Evolutionary conservation across 139 green algal genomes (phyloP).

Genomic region (Tetraselmis chui): DNA sequence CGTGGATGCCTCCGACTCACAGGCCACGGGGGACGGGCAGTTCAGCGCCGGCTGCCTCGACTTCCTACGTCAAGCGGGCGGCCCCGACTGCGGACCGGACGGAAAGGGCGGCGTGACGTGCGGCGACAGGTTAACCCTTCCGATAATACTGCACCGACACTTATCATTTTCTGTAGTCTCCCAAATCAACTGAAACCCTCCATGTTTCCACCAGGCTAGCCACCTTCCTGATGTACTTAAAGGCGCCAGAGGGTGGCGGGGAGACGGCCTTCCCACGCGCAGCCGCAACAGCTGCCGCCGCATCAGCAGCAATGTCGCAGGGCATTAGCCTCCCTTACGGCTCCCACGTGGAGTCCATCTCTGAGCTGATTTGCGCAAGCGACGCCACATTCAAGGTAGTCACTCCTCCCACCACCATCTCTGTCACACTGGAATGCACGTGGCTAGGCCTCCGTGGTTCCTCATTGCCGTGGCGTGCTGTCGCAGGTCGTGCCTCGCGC

Average conservation of each 20-base stretch:
- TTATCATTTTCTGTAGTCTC: too few species aligned
- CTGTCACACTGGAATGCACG: too few species aligned
- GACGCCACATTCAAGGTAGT: background rate
- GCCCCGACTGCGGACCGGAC: background rate
- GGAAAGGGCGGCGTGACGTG: background rate
- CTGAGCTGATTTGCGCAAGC: background rate
- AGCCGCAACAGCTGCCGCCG: background rate
- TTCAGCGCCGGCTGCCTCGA: background rate
- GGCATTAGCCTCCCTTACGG: background rate
- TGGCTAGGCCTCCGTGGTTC: too few species aligned
- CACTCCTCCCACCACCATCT: too few species aligned
- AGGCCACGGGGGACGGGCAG: background rate
- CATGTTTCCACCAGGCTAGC: background rate
- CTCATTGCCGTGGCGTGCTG: too few species aligned
- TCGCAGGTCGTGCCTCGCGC: too few species aligned
- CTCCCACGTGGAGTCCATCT: background rate
- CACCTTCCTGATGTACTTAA: slow-evolving; percentile 6
- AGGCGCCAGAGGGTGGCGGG: background rate
- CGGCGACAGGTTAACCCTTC: background rate
- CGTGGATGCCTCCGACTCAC: background rate
- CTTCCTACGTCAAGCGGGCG: background rate
- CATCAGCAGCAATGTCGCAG: background rate
- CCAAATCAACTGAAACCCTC: too few species aligned
- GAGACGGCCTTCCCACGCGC: background rate
- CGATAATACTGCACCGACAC: too few species aligned